Base-by-base conservation (phyloP, 2,329 filamentous ascomycete genomes). In the Neopestalotiopsis sp. region DNA sequence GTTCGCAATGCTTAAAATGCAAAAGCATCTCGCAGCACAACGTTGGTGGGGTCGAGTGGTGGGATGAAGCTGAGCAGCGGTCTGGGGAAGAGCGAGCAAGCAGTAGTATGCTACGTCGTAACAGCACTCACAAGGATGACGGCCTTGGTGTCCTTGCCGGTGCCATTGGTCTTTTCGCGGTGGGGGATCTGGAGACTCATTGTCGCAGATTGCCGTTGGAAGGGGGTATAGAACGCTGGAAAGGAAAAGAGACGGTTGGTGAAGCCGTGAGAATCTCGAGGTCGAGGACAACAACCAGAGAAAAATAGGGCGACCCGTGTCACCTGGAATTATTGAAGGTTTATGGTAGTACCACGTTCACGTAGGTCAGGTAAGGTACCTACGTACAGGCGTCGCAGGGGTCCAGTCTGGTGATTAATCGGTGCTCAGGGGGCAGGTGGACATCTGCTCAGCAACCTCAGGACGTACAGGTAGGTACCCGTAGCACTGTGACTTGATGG, bases 51-150 rank as follows among this genome's bases (percentile, higher is more conserved):
- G 67, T 67, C 66, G 61, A 68, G 61, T 20, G 56, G 45, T 59
- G 57, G 65, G 53, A 56, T 67, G 57, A 20, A 28, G 65, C 20
- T 53, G 63, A 63, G 61, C 34, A 34, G 28, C 28, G 34, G 45
- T 57, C 28, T 20, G 17, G 64, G 69, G 66, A 53, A 53, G 45
- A 53, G 45, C 42, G 12, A 38, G 34, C 34, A 38, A 38, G 34
- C 34, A 38, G 34, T 38, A 38, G 5, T 38, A 38, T 38, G 34
- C 34, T 38, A 38, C 10, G 34, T 38, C 34, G 42, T 20, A 53
- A n/a, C 17, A 7, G 61, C 69, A 80, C 86, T 78, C 87, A 97
- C 95, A 86, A 98, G 86, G 83, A 98, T 97, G 75, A 98, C 92
- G 74, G 95, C 95, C 85, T 98, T 98, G 80, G 95, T 97, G 73